Conservation (phyloP, 129 eudicot species). For the Erigeron canadensis region DNA sequence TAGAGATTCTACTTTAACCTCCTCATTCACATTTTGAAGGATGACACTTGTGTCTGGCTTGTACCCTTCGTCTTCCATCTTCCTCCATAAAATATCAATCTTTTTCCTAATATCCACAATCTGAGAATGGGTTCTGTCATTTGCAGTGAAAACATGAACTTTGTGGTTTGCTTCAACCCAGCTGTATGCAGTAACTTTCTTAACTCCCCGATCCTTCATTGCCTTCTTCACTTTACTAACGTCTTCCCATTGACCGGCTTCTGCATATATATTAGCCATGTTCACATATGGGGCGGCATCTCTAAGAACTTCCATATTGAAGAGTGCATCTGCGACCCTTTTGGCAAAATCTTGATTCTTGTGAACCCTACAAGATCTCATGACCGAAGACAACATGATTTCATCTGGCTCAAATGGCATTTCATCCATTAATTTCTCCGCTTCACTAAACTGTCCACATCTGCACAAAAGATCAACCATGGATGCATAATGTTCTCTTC, state of each 20-base stretch:
- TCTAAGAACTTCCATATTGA: constrained; percentile 29
- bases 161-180: constrained; percentile 73
- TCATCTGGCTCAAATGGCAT: constrained; percentile 82
- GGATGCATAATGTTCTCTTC: constrained; percentile 71
- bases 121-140: constrained; percentile 66
- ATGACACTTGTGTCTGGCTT: constrained; percentile 69
- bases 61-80: constrained; percentile 75
- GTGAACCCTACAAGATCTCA: constrained; percentile 75
- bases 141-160: constrained; percentile 61
- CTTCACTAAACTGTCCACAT: constrained; percentile 59
- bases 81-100: constrained; percentile 43
- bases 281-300: constrained; percentile 72
- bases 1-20: constrained; percentile 58
- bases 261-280: constrained; percentile 82
- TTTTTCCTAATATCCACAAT: constrained; percentile 48
- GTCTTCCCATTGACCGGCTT: constrained; percentile 71
- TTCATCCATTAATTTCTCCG: constrained; percentile 56
- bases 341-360: constrained; percentile 74
- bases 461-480: constrained; percentile 70
- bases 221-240: constrained; percentile 66
- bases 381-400: constrained; percentile 71
- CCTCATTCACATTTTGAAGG: constrained; percentile 67
- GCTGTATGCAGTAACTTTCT: constrained; percentile 68
- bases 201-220: constrained; percentile 75
- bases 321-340: constrained; percentile 62